Evolutionary conservation across 768 basidiomycete species (phyloP), one percentile per base, ranked within the genome.

Genomic region (Gelatoporia subvermispora): DNA sequence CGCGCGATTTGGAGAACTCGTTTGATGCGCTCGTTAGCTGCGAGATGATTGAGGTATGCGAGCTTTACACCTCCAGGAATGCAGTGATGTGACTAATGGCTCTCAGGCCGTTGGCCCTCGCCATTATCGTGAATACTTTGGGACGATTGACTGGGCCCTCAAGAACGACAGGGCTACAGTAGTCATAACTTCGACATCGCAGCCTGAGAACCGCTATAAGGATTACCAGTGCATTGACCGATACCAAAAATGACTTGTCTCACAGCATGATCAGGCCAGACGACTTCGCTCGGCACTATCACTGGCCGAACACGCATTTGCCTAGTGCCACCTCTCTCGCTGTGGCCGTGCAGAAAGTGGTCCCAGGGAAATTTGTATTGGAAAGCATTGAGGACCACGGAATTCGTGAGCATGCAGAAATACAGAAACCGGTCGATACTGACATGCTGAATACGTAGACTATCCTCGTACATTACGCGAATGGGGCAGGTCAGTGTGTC

Each of bases 21-120:
- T 91, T 90, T 54, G 87, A 91, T 58, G 78, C 85, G 5, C 81
- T 87, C 57, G 74, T 91, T 41, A 85, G 82, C 59, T 75, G 85
- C 47, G 73, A 75, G 52, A 73, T 75, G 72, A 56, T 75, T 15
- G 73, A 74, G 56, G 61, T 63, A 35, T 21, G 28, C 13, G 0
- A 31, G 28, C 28, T 31, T 13, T 13, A 31, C 13, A 31, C 5
- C 13, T 31, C 5, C 5, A 5, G 7, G 28, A 13, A 31, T 31
- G n/a, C 28, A 31, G 13, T 31, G 28, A 31, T 31, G 28, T 13
- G 28, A 31, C 28, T 31, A 13, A 31, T 13, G 28, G 5, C 18
- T 31, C 5, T 7, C 49, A 56, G 51, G 68, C 67, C 1, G 71
- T 72, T 31, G 71, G 68, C 7, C 64, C 65, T 31, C 62, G 65